phyloP scores from a whole-genome alignment of 2,329 filamentous ascomycete species.

The Plectosphaerella cucumerina region DNA sequence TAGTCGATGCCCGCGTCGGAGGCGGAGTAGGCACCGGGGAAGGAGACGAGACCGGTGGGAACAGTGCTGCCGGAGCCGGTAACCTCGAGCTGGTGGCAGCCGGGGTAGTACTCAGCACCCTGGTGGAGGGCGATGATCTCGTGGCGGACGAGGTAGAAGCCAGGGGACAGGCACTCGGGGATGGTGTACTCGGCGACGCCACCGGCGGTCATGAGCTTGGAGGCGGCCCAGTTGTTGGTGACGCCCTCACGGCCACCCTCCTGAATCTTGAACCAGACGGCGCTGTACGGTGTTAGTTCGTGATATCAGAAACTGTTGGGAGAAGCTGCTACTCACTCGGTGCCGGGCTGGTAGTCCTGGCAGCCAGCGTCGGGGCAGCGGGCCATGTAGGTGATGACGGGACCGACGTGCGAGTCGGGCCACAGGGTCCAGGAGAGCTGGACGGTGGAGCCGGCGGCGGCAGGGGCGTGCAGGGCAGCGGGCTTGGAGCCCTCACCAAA shows the following conservation, averaged over 20 bases:
- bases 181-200: constrained; percentile 40
- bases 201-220: constrained; percentile 39
- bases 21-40: constrained; percentile 44
- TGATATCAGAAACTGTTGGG: not conserved
- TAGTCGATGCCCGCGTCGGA: constrained; percentile 43
- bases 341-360: constrained; percentile 42
- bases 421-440: constrained; percentile 51
- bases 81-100: constrained; percentile 49
- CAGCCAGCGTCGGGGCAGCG: constrained; percentile 50
- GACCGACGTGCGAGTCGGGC: constrained; percentile 47
- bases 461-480: constrained; percentile 49
- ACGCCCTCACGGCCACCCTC: constrained; percentile 45
- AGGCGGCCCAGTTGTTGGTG: constrained; percentile 41
- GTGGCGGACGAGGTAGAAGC: constrained; percentile 50
- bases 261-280: constrained; percentile 53
- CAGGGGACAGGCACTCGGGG: constrained; percentile 40
- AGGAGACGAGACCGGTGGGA: constrained; percentile 33
- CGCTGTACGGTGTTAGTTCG: constrained; percentile 19
- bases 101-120: constrained; percentile 48
- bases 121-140: constrained; percentile 49
- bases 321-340: constrained; percentile 23
- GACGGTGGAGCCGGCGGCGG: constrained; percentile 48
- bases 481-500: constrained; percentile 43
- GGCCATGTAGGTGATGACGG: constrained; percentile 57
- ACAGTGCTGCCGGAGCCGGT: constrained; percentile 36